phyloP scores from a whole-genome alignment of 768 basidiomycete genomes.

The Candolleomyces aberdarensis region DNA sequence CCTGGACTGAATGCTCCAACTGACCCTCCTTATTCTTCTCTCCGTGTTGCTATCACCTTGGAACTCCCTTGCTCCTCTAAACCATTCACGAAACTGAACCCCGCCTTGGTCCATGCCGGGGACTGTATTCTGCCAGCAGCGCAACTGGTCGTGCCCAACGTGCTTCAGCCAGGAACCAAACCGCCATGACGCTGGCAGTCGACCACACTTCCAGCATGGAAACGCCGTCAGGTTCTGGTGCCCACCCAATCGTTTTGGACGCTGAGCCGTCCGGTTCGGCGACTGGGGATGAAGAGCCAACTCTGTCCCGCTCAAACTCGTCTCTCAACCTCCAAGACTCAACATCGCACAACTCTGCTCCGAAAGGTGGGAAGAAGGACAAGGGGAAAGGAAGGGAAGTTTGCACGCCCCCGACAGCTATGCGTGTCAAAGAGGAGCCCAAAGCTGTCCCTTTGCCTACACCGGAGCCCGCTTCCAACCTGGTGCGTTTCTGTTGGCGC shows the following conservation, averaged over 20 bases:
- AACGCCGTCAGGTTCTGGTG: slow-evolving; percentile 32
- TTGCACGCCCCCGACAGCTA: slow-evolving; percentile 26
- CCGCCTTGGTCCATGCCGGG: background rate
- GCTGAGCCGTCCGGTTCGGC: slow-evolving; percentile 46
- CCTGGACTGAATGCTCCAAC: slow-evolving; percentile 8
- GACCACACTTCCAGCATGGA: slow-evolving; percentile 37
- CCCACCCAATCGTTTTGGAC: slow-evolving; percentile 44
- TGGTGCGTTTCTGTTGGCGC: slow-evolving; percentile 31
- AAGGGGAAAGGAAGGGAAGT: slow-evolving; percentile 55
- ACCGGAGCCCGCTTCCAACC: slow-evolving; percentile 42
- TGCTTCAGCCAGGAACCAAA: slow-evolving; percentile 65
- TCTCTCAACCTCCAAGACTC: slow-evolving; percentile 37
- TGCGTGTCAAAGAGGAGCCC: slow-evolving; percentile 54
- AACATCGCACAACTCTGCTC: slow-evolving; percentile 19
- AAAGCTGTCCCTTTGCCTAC: slow-evolving; percentile 40
- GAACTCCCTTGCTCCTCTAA: slow-evolving; percentile 6
- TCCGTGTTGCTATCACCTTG: slow-evolving; percentile 9
- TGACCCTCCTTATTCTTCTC: slow-evolving; percentile 20
- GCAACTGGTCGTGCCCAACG: slow-evolving; percentile 69
- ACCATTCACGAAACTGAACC: slow-evolving; percentile 1
- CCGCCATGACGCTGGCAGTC: slow-evolving; percentile 36
- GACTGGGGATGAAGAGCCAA: slow-evolving; percentile 56
- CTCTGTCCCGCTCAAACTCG: slow-evolving; percentile 65
- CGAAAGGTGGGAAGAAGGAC: slow-evolving; percentile 42
- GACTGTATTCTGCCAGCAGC: slow-evolving; percentile 33